A percentile compares a stretch with the other conserved stretches of the same genome.
Conservation (phyloP, 1,284 basidiomycete genomes). For the Puccinia sorghi region DNA sequence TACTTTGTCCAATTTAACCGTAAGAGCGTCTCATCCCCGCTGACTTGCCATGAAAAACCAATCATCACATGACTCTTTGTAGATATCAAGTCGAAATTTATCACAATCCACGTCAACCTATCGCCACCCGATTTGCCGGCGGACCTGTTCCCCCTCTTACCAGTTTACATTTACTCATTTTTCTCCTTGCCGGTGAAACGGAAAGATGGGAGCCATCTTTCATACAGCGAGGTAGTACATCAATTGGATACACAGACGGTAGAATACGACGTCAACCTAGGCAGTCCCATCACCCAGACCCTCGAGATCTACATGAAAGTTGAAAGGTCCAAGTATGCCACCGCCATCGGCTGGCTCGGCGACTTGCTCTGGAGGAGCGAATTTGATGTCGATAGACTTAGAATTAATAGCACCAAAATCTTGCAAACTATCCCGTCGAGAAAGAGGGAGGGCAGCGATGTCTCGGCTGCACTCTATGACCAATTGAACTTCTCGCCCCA, state of each 20-base stretch:
- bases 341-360: conserved; percentile 80
- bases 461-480: conserved; percentile 73
- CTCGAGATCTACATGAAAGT: conserved; percentile 80
- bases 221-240: conserved; percentile 88
- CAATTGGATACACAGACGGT: conserved; percentile 89
- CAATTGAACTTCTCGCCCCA: conserved; percentile 67
- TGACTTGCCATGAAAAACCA: no score
- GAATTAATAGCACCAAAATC: conserved; percentile 83
- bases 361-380: conserved; percentile 81
- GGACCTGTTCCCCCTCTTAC: conserved; percentile 63
- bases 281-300: conserved; percentile 73
- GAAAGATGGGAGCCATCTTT: conserved; percentile 69
- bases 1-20: conserved; percentile 85
- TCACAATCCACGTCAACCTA: conserved; percentile 69
- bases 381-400: conserved; percentile 83
- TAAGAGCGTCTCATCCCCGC: conserved; percentile 50
- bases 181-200: conserved; percentile 83
- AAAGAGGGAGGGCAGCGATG: conserved; percentile 83
- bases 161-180: conserved; percentile 81
- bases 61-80: no score
- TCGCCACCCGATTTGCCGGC: conserved; percentile 60
- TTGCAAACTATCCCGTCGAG: conserved; percentile 88
- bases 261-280: conserved; percentile 74
- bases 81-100: conserved; percentile 77
- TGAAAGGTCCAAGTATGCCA: conserved; percentile 75